These are phyloP conservation scores for Chrysoporthe cubensis DNA, from an alignment of 2,329 filamentous ascomycete species.

Conservation along the genomic window DNA sequence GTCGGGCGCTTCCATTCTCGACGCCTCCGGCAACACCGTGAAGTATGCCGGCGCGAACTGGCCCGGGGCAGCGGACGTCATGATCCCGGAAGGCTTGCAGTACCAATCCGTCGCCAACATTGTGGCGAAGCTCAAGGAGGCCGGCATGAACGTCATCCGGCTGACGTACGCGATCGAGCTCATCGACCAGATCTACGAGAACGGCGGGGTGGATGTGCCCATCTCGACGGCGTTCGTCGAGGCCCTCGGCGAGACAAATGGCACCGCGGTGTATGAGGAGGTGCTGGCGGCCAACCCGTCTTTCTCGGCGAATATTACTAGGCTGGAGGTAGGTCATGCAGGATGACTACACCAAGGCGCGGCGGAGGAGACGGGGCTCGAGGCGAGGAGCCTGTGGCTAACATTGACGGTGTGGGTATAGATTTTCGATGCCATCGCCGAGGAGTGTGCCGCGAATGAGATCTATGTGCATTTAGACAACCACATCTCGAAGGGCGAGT, in stretches of 20 bases:
- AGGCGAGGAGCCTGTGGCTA: neutral
- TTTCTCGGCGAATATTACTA: conserved; percentile 51
- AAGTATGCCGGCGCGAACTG: conserved; percentile 56
- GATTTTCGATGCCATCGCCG: conserved; percentile 59
- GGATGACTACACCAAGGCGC: no score
- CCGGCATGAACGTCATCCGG: conserved; percentile 59
- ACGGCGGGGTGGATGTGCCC: conserved; percentile 42
- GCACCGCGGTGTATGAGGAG: conserved; percentile 47
- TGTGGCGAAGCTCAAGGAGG: conserved; percentile 52
- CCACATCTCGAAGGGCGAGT: conserved; percentile 52
- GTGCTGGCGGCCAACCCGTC: conserved; percentile 54
- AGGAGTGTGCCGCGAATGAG: conserved; percentile 51
- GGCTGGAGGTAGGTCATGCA: conserved; percentile 41
- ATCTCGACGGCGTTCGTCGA: conserved; percentile 42
- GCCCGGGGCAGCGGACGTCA: conserved; percentile 57
- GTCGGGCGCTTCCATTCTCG: conserved; percentile 35
- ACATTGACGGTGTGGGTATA: conserved; percentile 28
- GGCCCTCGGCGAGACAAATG: conserved; percentile 51
- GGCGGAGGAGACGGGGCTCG: neutral
- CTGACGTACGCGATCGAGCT: conserved; percentile 61
- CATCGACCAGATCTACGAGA: conserved; percentile 53
- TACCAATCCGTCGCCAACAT: conserved; percentile 55
- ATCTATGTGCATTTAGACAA: conserved; percentile 56
- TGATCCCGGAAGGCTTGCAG: conserved; percentile 60
- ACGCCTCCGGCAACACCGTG: conserved; percentile 40